Base-by-base conservation (phyloP, 768 basidiomycete genomes). In the Trametes gibbosa region DNA sequence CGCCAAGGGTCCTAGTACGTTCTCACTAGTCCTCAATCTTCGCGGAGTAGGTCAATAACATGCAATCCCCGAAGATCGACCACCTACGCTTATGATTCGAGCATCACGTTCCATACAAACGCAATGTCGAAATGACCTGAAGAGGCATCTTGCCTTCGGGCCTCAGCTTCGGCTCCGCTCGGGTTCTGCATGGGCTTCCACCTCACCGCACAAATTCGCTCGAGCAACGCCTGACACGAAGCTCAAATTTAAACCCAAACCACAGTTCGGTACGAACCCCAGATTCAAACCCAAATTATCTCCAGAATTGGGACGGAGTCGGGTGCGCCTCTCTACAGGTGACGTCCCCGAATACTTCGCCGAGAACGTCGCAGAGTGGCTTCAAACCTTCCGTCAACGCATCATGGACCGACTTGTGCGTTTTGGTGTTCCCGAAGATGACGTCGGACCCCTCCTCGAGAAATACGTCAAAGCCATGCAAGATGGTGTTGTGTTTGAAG, bases 401-500 rank as follows among this genome's bases (percentile, higher is more conserved):
- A 57, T 82, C 2, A 68, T 53, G 14, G 55, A 65, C 3, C 81
- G 85, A 34, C 69, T 88, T 16, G 59, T 68, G 14, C 63, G 71
- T 1, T 85, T 81, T 58, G 86, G 85, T 12, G 72, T 88, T 17
- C 78, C 79, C 17, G 29, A 55, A 1, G 29, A 48, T 0, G 75
- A 85, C 54, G 53, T 78, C 2, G 53, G 54, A 2, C 72, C 70
- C 10, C 75, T 86, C 3, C 76, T 88, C 6, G 59, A 68, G 3
- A 64, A 65, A 5, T 88, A 81, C 58, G 66, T 73, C 10, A 53
- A 58, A 3, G 76, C 73, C 16, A 75, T 85, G 7, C 66, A 69
- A 27, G 29, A 58, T 5, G 63, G 55, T 3, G 39, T 35, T 23
- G 60, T 72, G 37, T 54, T 73, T 39, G 13, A 50, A 4, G 53